Evolutionary conservation across 257 asterid genomes (phyloP).

Genomic region (Penstemon eatonii): DNA sequence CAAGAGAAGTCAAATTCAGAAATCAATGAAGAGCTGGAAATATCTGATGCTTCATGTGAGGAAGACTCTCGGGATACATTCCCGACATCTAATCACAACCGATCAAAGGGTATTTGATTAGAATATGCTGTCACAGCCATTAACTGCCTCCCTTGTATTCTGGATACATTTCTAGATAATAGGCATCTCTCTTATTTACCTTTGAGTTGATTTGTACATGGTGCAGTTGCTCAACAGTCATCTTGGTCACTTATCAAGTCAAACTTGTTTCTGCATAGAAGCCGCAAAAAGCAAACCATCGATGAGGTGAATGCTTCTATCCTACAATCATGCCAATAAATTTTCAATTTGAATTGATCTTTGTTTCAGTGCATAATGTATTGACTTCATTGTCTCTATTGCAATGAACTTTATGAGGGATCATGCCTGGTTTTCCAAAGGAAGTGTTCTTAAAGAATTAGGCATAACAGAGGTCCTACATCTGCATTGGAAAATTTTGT

Average conservation of each 20-base stretch:
- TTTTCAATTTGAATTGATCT: not conserved
- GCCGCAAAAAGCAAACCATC: conserved; percentile 73
- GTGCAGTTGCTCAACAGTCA: conserved; percentile 59
- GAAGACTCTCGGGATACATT: conserved; percentile 52
- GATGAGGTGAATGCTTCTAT: conserved; percentile 65
- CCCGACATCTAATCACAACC: conserved; percentile 41
- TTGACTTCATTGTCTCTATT: not conserved
- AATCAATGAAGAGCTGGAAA: conserved; percentile 77
- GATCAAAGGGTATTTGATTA: conserved; percentile 48
- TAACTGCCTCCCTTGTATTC: conserved; percentile 8
- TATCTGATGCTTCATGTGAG: conserved; percentile 76
- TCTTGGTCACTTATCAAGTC: conserved; percentile 73
- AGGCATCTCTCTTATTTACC: conserved; percentile 28
- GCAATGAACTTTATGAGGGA: not conserved
- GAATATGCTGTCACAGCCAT: conserved; percentile 19
- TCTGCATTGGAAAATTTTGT: too few relatives aligned
- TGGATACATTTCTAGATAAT: conserved; percentile 19
- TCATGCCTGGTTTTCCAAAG: too few relatives aligned
- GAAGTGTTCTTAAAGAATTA: too few relatives aligned
- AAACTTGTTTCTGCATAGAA: conserved; percentile 72
- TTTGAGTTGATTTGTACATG: conserved; percentile 27
- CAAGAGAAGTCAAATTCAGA: conserved; percentile 93
- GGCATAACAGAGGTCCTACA: too few relatives aligned
- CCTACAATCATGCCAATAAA: not conserved
- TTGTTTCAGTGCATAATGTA: not conserved